Percentiles rank a stretch among this genome's conserved stretches.
Evolutionary conservation across 2,329 filamentous ascomycete species (phyloP).

Genomic region (Aspergillus hiratsukae): DNA sequence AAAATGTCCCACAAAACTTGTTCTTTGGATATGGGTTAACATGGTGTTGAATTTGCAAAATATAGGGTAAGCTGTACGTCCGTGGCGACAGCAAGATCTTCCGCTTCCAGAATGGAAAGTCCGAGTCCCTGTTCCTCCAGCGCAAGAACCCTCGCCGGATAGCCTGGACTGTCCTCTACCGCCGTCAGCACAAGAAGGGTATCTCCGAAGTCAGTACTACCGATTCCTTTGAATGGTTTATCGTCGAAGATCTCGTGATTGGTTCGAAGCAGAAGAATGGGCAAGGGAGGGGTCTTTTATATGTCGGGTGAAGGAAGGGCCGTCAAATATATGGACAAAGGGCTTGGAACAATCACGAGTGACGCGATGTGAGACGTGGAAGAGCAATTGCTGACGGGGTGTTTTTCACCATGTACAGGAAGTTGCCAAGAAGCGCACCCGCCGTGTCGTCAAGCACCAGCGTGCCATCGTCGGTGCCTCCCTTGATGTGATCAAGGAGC

Average conservation of each 20-base stretch:
- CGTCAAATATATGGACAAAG: not conserved
- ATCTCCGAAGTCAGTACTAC: slow-evolving; percentile 88
- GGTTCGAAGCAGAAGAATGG: slow-evolving; percentile 3
- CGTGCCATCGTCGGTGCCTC: slow-evolving; percentile 98
- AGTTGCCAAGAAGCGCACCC: slow-evolving; percentile 99
- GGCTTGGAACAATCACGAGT: not conserved
- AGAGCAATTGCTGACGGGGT: slow-evolving; percentile 24
- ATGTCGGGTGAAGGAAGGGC: not conserved
- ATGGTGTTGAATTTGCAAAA: slow-evolving; percentile 24
- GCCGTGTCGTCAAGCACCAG: slow-evolving; percentile 97
- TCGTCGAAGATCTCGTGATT: slow-evolving; percentile 11
- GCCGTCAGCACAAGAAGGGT: slow-evolving; percentile 99
- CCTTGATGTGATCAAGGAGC: slow-evolving; percentile 99
- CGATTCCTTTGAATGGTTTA: slow-evolving; percentile 17
- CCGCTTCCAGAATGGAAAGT: slow-evolving; percentile 99
- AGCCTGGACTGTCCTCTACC: slow-evolving; percentile 96
- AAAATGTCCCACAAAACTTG: not conserved
- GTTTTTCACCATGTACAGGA: slow-evolving; percentile 60
- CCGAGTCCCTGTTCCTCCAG: slow-evolving; percentile 99
- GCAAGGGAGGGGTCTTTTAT: not conserved
- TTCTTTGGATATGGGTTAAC: slow-evolving; percentile 21
- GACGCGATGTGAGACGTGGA: slow-evolving; percentile 1
- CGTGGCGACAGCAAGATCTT: slow-evolving; percentile 99
- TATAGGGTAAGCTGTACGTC: slow-evolving; percentile 98
- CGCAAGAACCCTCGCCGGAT: slow-evolving; percentile 99